These are phyloP conservation scores for Sindora glabra DNA, from an alignment of 306 rosid species.

Conservation along the genomic window DNA sequence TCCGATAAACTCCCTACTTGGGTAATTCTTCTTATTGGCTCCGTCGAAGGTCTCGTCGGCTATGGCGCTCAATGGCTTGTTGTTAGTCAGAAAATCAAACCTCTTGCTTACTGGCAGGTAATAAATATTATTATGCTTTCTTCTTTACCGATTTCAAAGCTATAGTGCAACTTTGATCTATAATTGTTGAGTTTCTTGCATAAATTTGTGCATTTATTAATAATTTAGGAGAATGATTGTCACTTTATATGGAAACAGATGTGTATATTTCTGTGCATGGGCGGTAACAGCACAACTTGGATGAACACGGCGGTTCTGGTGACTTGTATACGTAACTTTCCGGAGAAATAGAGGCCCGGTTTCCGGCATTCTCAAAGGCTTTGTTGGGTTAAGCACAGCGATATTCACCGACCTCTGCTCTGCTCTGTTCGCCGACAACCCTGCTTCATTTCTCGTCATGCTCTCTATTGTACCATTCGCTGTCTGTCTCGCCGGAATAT, in stretches of 20 bases:
- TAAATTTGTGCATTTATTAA: no score
- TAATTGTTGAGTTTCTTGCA: background rate
- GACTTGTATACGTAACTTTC: constrained; percentile 56
- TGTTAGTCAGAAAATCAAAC: constrained; percentile 50
- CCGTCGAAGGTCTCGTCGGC: constrained; percentile 66
- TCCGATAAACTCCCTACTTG: constrained; percentile 67
- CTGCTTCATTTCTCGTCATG: constrained; percentile 61
- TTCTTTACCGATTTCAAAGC: background rate
- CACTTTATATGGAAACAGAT: no score
- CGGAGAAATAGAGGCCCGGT: constrained; percentile 55
- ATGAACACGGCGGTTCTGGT: constrained; percentile 96
- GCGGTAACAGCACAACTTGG: constrained; percentile 96
- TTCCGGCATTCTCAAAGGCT: constrained; percentile 57
- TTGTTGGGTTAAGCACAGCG: constrained; percentile 76
- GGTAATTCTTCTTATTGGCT: constrained; percentile 68
- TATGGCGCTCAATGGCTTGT: constrained; percentile 93
- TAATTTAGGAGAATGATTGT: no score
- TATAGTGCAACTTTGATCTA: background rate
- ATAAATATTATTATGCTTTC: background rate
- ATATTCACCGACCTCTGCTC: constrained; percentile 77
- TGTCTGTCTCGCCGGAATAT: constrained; percentile 57
- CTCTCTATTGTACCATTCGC: constrained; percentile 61
- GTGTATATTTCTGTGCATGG: constrained; percentile 81
- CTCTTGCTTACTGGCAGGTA: constrained; percentile 93
- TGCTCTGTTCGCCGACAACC: constrained; percentile 54